Evolutionary conservation across 1,139 yeast genomes (phyloP).

Genomic region (Hansenula lynferdii): DNA sequence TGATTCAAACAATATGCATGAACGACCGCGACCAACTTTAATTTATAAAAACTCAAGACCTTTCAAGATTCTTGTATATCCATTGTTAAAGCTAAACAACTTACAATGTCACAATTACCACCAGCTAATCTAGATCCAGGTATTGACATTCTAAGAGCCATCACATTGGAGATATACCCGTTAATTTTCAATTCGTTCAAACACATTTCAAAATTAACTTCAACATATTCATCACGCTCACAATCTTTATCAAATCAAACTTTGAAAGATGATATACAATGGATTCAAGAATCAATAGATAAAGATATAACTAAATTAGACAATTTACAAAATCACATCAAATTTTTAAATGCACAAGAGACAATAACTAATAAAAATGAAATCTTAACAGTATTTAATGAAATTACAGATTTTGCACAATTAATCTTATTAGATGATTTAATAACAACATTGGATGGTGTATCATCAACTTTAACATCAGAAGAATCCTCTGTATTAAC

Average conservation of each 20-base stretch:
- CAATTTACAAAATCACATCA: slow-evolving; percentile 14
- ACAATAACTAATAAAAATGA: slow-evolving; percentile 19
- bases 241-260: neutral
- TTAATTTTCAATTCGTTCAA: slow-evolving; percentile 7
- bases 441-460: slow-evolving; percentile 11
- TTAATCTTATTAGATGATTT: slow-evolving; percentile 17
- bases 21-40: too few relatives aligned
- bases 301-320: slow-evolving; percentile 10
- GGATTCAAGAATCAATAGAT: slow-evolving; percentile 16
- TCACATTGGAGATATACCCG: slow-evolving; percentile 6
- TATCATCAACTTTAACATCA: neutral
- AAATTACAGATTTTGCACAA: slow-evolving; percentile 16
- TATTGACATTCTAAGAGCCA: slow-evolving; percentile 3
- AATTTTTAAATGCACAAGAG: slow-evolving; percentile 20
- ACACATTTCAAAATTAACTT: slow-evolving; percentile 3
- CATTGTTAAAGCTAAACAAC: too few relatives aligned
- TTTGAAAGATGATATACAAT: slow-evolving; percentile 15
- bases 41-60: too few relatives aligned
- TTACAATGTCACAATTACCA: slow-evolving; percentile 1
- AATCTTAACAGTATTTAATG: slow-evolving; percentile 14
- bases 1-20: too few relatives aligned
- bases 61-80: too few relatives aligned
- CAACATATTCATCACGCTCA: neutral
- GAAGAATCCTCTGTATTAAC: neutral
- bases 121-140: slow-evolving; percentile 8